These are phyloP conservation scores for Saitozyma podzolica DNA, from an alignment of 768 basidiomycete genomes.

Conservation along the genomic window DNA sequence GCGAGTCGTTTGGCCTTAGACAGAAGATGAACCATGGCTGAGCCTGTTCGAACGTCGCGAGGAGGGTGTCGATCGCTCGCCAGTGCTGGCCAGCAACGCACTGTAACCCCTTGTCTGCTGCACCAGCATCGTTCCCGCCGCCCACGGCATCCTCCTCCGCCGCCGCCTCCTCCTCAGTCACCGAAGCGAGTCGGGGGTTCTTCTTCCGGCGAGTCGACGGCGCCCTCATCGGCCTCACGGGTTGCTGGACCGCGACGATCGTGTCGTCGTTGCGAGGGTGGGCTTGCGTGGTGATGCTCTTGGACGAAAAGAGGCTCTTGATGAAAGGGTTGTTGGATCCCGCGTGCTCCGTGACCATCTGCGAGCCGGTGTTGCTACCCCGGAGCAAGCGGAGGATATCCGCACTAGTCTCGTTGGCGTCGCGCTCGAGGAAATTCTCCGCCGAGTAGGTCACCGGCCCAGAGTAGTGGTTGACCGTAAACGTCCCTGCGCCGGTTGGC, in stretches of 20 bases:
- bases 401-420: slow-evolving; percentile 83
- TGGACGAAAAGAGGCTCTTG: slow-evolving; percentile 80
- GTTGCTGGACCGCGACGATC: slow-evolving; percentile 90
- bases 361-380: slow-evolving; percentile 56
- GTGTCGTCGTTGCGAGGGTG: slow-evolving; percentile 93
- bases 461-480: slow-evolving; percentile 88
- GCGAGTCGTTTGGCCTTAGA: slow-evolving; percentile 91
- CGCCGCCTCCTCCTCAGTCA: slow-evolving; percentile 44
- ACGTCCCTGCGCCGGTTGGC: slow-evolving; percentile 76
- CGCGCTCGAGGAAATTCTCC: slow-evolving; percentile 83
- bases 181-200: slow-evolving; percentile 31
- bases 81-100: slow-evolving; percentile 89
- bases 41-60: slow-evolving; percentile 83
- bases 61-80: slow-evolving; percentile 76
- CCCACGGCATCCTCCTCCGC: slow-evolving; percentile 41
- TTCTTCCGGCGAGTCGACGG: slow-evolving; percentile 74
- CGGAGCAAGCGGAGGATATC: slow-evolving; percentile 89
- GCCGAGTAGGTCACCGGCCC: slow-evolving; percentile 89
- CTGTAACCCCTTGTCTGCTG: slow-evolving; percentile 54
- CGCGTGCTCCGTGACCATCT: slow-evolving; percentile 58
- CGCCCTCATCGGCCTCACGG: slow-evolving; percentile 88
- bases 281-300: slow-evolving; percentile 85
- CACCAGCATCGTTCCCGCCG: slow-evolving; percentile 35
- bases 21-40: slow-evolving; percentile 91
- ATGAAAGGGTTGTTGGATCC: slow-evolving; percentile 91